A percentile compares a stretch with the other conserved stretches of the same genome.
Evolutionary conservation across 164 flowering plant species (phyloP).

Genomic region (Euptelea pleiosperma): DNA sequence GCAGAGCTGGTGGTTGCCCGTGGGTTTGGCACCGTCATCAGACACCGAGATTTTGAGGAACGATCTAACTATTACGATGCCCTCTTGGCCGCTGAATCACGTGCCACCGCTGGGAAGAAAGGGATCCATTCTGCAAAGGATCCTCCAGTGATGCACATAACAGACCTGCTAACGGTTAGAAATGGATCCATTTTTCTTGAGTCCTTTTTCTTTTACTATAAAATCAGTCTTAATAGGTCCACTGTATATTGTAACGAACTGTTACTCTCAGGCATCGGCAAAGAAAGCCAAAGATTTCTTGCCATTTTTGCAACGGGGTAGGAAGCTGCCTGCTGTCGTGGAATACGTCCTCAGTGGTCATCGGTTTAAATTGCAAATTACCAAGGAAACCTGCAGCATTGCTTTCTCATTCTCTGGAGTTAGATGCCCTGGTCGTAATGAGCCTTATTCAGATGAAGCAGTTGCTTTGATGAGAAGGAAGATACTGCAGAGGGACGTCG

Average conservation of each 20-base stretch:
- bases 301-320: slow-evolving; percentile 78
- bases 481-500: slow-evolving; percentile 97
- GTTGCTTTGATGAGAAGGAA: slow-evolving; percentile 93
- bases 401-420: slow-evolving; percentile 96
- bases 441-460: slow-evolving; percentile 93
- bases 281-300: slow-evolving; percentile 90
- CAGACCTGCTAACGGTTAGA: slow-evolving; percentile 70
- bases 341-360: slow-evolving; percentile 99
- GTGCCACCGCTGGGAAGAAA: slow-evolving; percentile 75
- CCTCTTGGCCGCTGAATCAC: slow-evolving; percentile 85
- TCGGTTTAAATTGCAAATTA: slow-evolving; percentile 83
- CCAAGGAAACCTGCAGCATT: slow-evolving; percentile 95
- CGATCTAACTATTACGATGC: slow-evolving; percentile 91
- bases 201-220: not conserved
- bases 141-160: slow-evolving; percentile 81
- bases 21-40: slow-evolving; percentile 80
- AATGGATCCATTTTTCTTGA: not conserved
- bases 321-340: slow-evolving; percentile 79
- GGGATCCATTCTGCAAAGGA: slow-evolving; percentile 85
- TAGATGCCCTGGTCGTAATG: slow-evolving; percentile 91
- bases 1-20: slow-evolving; percentile 79
- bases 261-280: slow-evolving; percentile 48
- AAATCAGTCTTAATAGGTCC: not conserved
- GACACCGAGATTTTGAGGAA: slow-evolving; percentile 96
- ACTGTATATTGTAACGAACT: not conserved